Evolutionary conservation across 306 rosid genomes (phyloP).

Genomic region (Prunus mongolica): DNA sequence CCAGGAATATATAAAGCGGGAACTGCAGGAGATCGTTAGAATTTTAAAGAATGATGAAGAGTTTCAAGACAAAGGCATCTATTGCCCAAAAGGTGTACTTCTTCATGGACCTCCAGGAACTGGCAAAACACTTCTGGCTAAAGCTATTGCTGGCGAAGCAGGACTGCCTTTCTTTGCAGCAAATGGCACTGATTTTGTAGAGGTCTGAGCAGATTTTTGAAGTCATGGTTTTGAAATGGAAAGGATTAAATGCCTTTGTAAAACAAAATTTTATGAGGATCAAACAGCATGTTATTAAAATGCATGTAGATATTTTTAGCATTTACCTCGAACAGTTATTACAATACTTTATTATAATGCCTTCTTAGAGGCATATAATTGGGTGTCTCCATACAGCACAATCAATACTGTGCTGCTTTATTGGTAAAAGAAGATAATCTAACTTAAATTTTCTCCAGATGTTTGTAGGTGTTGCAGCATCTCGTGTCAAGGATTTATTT

Average conservation of each 20-base stretch:
- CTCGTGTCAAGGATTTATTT: conserved; percentile 97
- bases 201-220: conserved; percentile 53
- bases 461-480: conserved; percentile 99
- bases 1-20: conserved; percentile 97
- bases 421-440: background rate
- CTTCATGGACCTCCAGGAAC: conserved; percentile 99
- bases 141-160: conserved; percentile 99
- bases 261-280: background rate
- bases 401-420: background rate
- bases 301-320: background rate
- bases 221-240: conserved; percentile 14
- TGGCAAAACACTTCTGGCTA: conserved; percentile 94
- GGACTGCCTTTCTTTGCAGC: conserved; percentile 98
- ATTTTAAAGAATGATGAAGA: conserved; percentile 88
- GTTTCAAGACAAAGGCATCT: conserved; percentile 90
- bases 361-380: background rate
- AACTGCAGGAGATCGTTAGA: conserved; percentile 90
- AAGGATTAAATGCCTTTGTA: background rate
- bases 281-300: background rate
- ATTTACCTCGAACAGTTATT: background rate
- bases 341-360: background rate
- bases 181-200: conserved; percentile 97
- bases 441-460: conserved; percentile 45
- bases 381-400: background rate
- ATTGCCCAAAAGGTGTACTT: conserved; percentile 97